Percentiles rank a stretch among this genome's conserved stretches.
phyloP scores from a whole-genome alignment of 1,284 basidiomycete genomes.

The Boletellus deceptivus region DNA sequence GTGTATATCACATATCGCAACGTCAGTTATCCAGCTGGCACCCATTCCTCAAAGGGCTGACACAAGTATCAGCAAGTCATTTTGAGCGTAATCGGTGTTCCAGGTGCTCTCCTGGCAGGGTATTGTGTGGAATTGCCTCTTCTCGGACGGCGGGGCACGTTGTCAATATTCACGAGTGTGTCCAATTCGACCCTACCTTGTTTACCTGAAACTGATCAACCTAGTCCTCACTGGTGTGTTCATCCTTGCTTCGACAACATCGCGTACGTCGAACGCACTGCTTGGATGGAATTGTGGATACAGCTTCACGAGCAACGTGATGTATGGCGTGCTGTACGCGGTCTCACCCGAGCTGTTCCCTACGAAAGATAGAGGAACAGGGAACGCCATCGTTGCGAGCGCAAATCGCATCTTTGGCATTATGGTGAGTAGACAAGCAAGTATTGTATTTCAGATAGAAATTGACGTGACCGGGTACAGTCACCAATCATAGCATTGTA shows the following conservation, averaged over 20 bases:
- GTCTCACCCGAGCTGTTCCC: constrained; percentile 72
- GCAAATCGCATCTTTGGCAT: constrained; percentile 61
- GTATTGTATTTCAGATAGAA: too few relatives aligned
- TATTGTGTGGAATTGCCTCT: constrained; percentile 58
- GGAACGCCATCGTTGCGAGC: constrained; percentile 55
- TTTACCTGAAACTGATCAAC: background rate
- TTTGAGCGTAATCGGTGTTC: constrained; percentile 64
- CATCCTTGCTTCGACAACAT: constrained; percentile 69
- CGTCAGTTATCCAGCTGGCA: constrained; percentile 35
- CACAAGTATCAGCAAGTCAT: constrained; percentile 52
- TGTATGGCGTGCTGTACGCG: constrained; percentile 78
- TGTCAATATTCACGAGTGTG: constrained; percentile 56
- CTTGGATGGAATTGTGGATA: constrained; percentile 70
- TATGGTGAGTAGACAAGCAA: constrained; percentile 44
- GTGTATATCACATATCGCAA: constrained; percentile 67
- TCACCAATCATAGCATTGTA: constrained; percentile 68
- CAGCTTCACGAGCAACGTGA: constrained; percentile 65
- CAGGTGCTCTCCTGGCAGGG: constrained; percentile 62
- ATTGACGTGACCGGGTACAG: constrained; percentile 27
- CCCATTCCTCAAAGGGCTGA: constrained; percentile 1
- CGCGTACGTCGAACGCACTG: constrained; percentile 61
- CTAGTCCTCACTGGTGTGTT: constrained; percentile 68
- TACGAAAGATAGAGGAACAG: constrained; percentile 66
- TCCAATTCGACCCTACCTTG: background rate
- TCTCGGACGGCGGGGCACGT: constrained; percentile 61